These are phyloP conservation scores for Barnettozyma pratensis DNA, from an alignment of 805 yeast species.

Conservation along the genomic window DNA sequence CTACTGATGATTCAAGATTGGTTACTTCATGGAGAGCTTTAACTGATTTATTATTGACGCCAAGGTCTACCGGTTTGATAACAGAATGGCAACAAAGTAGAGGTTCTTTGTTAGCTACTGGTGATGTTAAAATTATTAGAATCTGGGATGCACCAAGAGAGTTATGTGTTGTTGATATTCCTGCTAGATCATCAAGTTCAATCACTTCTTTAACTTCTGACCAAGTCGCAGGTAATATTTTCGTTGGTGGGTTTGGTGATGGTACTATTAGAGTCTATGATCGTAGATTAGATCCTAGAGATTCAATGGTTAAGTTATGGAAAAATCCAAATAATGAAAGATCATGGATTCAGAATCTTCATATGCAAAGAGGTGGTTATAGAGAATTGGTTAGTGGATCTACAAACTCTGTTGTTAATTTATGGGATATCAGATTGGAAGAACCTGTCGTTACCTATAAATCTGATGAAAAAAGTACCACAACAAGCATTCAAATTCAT, in stretches of 20 bases:
- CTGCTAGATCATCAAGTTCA: slow-evolving; percentile 86
- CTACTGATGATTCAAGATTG: slow-evolving; percentile 47
- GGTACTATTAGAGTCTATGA: slow-evolving; percentile 88
- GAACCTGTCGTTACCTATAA: slow-evolving; percentile 66
- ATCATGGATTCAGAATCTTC: slow-evolving; percentile 66
- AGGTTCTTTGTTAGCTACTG: slow-evolving; percentile 86
- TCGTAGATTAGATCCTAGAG: slow-evolving; percentile 77
- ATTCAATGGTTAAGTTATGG: slow-evolving; percentile 84
- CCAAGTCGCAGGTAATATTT: slow-evolving; percentile 87
- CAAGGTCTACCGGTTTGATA: slow-evolving; percentile 75
- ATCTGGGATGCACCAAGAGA: slow-evolving; percentile 98
- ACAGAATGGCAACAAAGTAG: slow-evolving; percentile 97
- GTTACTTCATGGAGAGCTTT: slow-evolving; percentile 91
- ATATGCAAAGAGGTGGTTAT: slow-evolving; percentile 95
- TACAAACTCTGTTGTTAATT: slow-evolving; percentile 71
- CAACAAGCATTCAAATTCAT: slow-evolving; percentile 76
- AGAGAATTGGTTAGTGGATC: slow-evolving; percentile 85
- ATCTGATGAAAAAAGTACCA: slow-evolving; percentile 37
- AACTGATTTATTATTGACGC: slow-evolving; percentile 76
- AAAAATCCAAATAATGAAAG: slow-evolving; percentile 41
- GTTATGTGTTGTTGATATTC: slow-evolving; percentile 77
- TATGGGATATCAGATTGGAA: slow-evolving; percentile 85
- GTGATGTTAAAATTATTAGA: slow-evolving; percentile 87
- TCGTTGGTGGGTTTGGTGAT: slow-evolving; percentile 90
- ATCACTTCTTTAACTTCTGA: slow-evolving; percentile 89